phyloP scores from a whole-genome alignment of 768 basidiomycete species.

The Hygrophorus russula region DNA sequence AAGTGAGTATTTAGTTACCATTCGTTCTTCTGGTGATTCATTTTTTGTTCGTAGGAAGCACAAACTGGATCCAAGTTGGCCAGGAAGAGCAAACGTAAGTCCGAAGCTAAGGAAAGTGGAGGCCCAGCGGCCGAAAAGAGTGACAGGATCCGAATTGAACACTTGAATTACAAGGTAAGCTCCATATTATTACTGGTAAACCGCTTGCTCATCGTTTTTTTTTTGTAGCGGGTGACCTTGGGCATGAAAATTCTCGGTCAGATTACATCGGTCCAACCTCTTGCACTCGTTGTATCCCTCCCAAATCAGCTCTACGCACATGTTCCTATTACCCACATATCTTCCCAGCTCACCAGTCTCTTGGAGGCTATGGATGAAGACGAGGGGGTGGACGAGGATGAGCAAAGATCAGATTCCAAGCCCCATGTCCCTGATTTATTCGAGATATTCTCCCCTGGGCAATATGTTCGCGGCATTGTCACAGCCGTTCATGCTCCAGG shows the following conservation, averaged over 20 bases:
- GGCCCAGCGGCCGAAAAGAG: slow-evolving; percentile 30
- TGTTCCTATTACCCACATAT: slow-evolving; percentile 89
- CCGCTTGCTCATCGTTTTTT: slow-evolving; percentile 7
- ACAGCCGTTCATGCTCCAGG: slow-evolving; percentile 59
- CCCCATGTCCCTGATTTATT: slow-evolving; percentile 52
- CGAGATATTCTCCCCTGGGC: slow-evolving; percentile 72
- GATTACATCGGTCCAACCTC: slow-evolving; percentile 75
- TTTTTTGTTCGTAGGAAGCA: slow-evolving; percentile 23
- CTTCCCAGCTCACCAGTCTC: slow-evolving; percentile 59
- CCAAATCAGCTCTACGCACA: slow-evolving; percentile 92
- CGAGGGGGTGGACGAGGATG: slow-evolving; percentile 36
- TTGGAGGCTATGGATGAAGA: slow-evolving; percentile 56
- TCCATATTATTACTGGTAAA: not conserved
- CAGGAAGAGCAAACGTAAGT: slow-evolving; percentile 38
- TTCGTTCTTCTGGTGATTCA: slow-evolving; percentile 5
- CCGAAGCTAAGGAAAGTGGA: slow-evolving; percentile 21
- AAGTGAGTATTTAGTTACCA: slow-evolving; percentile 28
- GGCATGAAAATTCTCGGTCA: slow-evolving; percentile 89
- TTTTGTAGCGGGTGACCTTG: slow-evolving; percentile 51
- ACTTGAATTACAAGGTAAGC: slow-evolving; percentile 84
- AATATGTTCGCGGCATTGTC: slow-evolving; percentile 77
- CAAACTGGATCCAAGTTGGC: slow-evolving; percentile 27
- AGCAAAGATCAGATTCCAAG: slow-evolving; percentile 25
- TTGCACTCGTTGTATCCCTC: slow-evolving; percentile 87
- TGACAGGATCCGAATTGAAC: slow-evolving; percentile 68